Conservation (phyloP, 352 stramenopile genomes). For the Globisporangium iwayamae region DNA sequence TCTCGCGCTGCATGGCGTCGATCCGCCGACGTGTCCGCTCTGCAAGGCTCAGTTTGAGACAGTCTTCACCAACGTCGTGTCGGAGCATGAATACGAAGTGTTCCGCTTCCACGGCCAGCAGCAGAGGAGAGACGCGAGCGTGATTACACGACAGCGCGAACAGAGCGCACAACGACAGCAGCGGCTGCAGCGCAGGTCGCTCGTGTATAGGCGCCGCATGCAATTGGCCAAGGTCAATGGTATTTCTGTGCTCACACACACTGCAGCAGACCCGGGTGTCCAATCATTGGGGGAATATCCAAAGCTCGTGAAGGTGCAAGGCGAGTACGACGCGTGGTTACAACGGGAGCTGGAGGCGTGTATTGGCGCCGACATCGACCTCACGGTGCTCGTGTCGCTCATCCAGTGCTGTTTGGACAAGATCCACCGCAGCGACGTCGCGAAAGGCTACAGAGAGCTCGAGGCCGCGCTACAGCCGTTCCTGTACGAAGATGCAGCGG, state of each 20-base stretch:
- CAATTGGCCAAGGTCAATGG: constrained; percentile 46
- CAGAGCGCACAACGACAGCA: constrained; percentile 14
- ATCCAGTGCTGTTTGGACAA: constrained; percentile 65
- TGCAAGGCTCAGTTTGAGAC: constrained; percentile 63
- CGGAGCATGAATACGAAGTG: constrained; percentile 59
- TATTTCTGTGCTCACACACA: constrained; percentile 14
- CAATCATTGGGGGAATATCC: constrained; percentile 15
- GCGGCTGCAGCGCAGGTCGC: constrained; percentile 31
- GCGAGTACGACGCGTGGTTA: constrained; percentile 60
- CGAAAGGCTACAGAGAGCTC: constrained; percentile 43
- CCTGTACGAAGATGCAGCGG: constrained; percentile 49
- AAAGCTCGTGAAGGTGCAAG: constrained; percentile 45
- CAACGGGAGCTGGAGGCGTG: constrained; percentile 62
- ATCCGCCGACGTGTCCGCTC: constrained; percentile 52
- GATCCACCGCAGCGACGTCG: constrained; percentile 27
- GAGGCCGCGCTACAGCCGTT: constrained; percentile 52
- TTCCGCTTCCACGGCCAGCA: constrained; percentile 40
- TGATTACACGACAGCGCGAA: constrained; percentile 17
- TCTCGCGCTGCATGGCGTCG: constrained; percentile 51
- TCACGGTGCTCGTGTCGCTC: constrained; percentile 61
- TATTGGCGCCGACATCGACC: constrained; percentile 58
- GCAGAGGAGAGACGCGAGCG: constrained; percentile 4
- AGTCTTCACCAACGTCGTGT: constrained; percentile 58
- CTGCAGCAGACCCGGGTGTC: not conserved
- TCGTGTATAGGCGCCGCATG: constrained; percentile 58